Conservation (phyloP, 2,329 filamentous ascomycete genomes). For the Microsporum ferrugineum region DNA sequence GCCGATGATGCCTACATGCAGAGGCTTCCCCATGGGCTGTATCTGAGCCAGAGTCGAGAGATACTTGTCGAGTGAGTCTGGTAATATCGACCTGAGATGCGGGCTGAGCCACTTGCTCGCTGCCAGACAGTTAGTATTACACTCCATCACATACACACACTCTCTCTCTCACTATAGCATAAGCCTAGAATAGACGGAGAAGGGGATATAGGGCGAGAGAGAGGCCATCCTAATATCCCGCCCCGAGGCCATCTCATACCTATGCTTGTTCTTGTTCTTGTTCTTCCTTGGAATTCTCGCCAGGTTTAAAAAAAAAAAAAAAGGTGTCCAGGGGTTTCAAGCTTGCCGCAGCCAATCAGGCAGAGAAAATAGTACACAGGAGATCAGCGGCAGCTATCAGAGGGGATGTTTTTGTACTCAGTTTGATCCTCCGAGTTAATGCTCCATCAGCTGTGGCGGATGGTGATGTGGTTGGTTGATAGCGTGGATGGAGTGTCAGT, state of each 20-base stretch:
- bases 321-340: neutral
- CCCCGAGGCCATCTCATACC: neutral
- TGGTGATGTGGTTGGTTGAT: too few relatives aligned
- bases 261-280: neutral
- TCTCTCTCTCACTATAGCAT: neutral
- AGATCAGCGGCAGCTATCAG: neutral
- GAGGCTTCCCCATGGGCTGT: conserved; percentile 28
- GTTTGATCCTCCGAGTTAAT: too few relatives aligned
- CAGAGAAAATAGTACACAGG: neutral
- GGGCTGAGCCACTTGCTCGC: conserved; percentile 11
- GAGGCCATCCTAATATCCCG: neutral
- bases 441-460: too few relatives aligned
- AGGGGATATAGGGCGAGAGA: neutral
- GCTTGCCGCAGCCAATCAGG: neutral
- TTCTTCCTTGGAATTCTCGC: neutral
- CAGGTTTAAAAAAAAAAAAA: neutral
- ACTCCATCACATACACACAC: conserved; percentile 13
- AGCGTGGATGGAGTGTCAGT: too few relatives aligned
- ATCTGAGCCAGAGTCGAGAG: neutral
- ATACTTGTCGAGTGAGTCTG: conserved; percentile 4
- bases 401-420: neutral
- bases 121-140: conserved; percentile 15
- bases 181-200: neutral
- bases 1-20: conserved; percentile 48
- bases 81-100: conserved; percentile 3